Percentiles rank a stretch among this genome's conserved stretches.
Evolutionary conservation across 2,329 filamentous ascomycete genomes (phyloP).

Genomic region (Proliferodiscus dingleyae): DNA sequence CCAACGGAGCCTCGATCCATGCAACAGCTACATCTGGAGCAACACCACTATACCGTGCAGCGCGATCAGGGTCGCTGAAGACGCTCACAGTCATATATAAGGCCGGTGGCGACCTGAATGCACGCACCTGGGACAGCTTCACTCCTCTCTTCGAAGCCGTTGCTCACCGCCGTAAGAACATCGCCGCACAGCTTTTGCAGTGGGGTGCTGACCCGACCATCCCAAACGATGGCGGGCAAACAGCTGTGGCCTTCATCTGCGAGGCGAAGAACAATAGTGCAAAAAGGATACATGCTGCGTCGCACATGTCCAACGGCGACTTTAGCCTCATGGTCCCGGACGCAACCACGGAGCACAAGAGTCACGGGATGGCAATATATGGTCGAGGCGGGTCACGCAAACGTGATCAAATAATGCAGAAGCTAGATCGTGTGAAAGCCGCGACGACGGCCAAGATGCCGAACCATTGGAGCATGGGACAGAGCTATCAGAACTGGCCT

Average conservation of each 20-base stretch:
- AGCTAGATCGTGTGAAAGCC: no score
- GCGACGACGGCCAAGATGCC: no score
- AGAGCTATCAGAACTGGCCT: no score
- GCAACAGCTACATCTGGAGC: constrained; percentile 1
- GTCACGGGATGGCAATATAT: no score
- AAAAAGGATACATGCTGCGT: background rate
- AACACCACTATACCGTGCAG: constrained; percentile 10
- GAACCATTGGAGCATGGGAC: no score
- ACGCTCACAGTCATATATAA: no score
- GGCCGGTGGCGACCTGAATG: constrained; percentile 2
- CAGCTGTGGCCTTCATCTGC: background rate
- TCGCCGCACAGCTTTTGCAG: constrained; percentile 3
- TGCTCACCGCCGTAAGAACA: constrained; percentile 1
- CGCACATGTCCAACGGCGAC: no score
- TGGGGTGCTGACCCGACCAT: constrained; percentile 8
- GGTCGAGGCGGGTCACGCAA: no score
- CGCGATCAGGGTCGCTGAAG: constrained; percentile 7
- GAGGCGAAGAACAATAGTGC: background rate
- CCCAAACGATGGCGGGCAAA: background rate
- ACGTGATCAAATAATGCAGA: no score
- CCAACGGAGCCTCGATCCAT: constrained; percentile 3
- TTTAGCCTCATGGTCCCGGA: no score
- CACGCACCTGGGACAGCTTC: background rate
- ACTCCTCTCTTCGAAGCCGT: constrained; percentile 7
- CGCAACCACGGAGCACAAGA: no score